These are phyloP conservation scores for Entomortierella lignicola DNA, from an alignment of 192 early-diverging fungal genomes.

Conservation along the genomic window DNA sequence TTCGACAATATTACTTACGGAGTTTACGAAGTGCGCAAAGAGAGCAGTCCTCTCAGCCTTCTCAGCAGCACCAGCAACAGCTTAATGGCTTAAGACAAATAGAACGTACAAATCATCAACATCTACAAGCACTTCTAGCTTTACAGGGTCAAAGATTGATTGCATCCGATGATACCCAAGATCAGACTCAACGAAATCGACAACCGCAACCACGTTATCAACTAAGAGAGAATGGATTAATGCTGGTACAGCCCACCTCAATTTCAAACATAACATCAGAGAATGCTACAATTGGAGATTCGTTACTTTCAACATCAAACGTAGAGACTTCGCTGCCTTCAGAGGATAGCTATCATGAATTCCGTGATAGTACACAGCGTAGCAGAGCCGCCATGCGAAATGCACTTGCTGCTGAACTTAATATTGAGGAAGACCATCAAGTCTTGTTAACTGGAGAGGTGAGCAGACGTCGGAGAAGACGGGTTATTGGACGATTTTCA, in stretches of 20 bases:
- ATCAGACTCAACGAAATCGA: too few species aligned
- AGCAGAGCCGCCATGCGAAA: slow-evolving; percentile 39
- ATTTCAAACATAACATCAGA: neutral
- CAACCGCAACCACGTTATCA: slow-evolving; percentile 11
- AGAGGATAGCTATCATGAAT: slow-evolving; percentile 34
- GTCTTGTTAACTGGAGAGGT: slow-evolving; percentile 43
- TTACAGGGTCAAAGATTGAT: slow-evolving; percentile 11
- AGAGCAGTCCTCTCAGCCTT: neutral
- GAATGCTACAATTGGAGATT: too few species aligned
- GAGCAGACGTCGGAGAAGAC: slow-evolving; percentile 36
- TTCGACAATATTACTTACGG: slow-evolving; percentile 27
- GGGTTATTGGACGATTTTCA: slow-evolving; percentile 18
- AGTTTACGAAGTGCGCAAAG: slow-evolving; percentile 15
- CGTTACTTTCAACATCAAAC: neutral
- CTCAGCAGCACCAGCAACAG: slow-evolving; percentile 6
- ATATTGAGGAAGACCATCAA: slow-evolving; percentile 39
- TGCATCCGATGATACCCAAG: slow-evolving; percentile 17
- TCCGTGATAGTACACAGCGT: slow-evolving; percentile 23
- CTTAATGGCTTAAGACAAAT: neutral
- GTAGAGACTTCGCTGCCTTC: neutral
- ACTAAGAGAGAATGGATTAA: slow-evolving; percentile 25
- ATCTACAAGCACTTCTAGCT: neutral
- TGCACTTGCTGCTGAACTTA: slow-evolving; percentile 17
- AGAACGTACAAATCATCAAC: neutral
- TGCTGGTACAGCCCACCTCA: slow-evolving; percentile 21